Evolutionary conservation across 495 filamentous ascomycete genomes (phyloP), one percentile per base, ranked within the genome.

Genomic region (Neurospora sp.): DNA sequence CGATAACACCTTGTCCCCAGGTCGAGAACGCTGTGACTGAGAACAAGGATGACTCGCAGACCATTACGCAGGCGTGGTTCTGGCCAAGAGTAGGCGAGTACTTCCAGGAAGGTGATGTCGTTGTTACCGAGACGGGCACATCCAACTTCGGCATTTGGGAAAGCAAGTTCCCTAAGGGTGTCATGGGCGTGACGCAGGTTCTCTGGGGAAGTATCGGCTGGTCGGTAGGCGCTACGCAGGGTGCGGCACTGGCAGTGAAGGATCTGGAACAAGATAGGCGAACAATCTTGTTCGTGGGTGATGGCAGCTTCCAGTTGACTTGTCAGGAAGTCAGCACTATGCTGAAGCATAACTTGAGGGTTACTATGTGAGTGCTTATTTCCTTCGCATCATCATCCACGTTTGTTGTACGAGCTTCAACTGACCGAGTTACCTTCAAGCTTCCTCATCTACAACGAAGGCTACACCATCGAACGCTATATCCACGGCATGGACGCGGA

Each of bases 121-220:
- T 97, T 48, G 88, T 97, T 66, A 95, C 93, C 0, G 94, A 97
- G 79, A 97, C 94, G 18, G 94, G 94, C 68, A 97, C 94, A 5
- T 86, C 93, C 39, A 94, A 93, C 82, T 96, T 97, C 81, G 94
- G 94, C 59, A 92, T 96, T 74, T 93, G 91, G 88, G 93, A 97
- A 71, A 94, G 92, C 40, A 89, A 89, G 31, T 96, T 96, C 84
- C 93, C 93, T 1, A 79, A 86, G 35, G 84, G 87, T 37, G 92
- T 95, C 1, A 92, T 87, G 5, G 91, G 91, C 20, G 87, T 97
- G 74, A 93, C 88, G 66, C 94, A 97, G 80, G 91, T 95, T 2
- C 87, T 97, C 11, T 97, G 93, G 93, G 93, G 94, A 44, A 93
- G 90, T 73, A 97, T 97, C 76, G 94, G 91, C 0, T 95, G 92